Evolutionary conservation across 306 rosid species (phyloP).

Genomic region (Senna siamea): DNA sequence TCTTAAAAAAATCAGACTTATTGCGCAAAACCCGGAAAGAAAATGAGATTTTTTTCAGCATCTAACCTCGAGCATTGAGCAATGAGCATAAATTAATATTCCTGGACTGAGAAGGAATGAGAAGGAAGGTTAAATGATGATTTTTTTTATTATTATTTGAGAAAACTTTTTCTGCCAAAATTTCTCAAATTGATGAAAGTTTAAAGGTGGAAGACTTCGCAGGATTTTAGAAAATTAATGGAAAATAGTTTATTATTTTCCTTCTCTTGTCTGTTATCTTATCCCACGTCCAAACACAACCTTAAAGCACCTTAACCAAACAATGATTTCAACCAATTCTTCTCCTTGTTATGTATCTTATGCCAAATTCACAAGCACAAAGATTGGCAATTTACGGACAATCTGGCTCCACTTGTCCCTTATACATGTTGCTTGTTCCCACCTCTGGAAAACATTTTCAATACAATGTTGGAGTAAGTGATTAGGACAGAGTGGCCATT

Average conservation of each 20-base stretch:
- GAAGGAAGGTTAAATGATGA: too few species aligned
- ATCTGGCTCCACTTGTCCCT: conserved; percentile 32
- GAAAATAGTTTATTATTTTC: too few species aligned
- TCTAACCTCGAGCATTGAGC: conserved; percentile 47
- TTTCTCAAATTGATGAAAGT: too few species aligned
- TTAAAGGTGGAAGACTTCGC: too few species aligned
- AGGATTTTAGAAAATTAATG: too few species aligned
- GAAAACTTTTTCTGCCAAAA: too few species aligned
- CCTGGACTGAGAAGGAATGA: too few species aligned
- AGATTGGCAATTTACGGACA: neutral
- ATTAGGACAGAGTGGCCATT: conserved; percentile 8
- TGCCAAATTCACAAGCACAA: neutral
- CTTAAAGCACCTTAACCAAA: conserved; percentile 27
- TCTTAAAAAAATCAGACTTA: neutral
- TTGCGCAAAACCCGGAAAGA: conserved; percentile 36
- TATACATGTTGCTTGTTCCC: neutral
- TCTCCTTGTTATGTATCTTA: conserved; percentile 14
- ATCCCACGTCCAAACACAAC: too few species aligned
- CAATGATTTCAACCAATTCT: conserved; percentile 16
- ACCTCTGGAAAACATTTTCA: conserved; percentile 11
- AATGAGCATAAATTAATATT: conserved; percentile 13
- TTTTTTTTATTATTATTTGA: too few species aligned
- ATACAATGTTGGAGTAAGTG: neutral
- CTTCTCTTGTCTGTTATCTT: too few species aligned
- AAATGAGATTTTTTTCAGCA: conserved; percentile 30